phyloP scores from a whole-genome alignment of 345 rosid genomes.

The Anacardium occidentale region DNA sequence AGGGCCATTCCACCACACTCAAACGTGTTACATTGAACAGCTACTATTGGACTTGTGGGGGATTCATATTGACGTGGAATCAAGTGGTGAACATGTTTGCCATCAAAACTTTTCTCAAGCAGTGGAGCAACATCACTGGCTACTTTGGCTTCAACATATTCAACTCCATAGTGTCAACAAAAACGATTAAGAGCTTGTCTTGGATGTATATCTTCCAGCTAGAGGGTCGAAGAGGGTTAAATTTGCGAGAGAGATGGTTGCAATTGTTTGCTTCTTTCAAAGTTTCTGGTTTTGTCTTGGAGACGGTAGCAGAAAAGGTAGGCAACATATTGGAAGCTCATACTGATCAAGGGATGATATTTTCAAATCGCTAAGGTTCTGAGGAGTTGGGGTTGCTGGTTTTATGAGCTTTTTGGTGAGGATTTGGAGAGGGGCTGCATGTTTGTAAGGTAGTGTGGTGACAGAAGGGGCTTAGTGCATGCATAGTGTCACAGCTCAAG shows the following conservation, averaged over 20 bases:
- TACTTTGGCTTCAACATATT: slow-evolving; percentile 25
- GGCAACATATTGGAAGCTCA: neutral
- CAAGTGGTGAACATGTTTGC: slow-evolving; percentile 12
- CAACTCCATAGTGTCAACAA: slow-evolving; percentile 22
- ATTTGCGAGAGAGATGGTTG: slow-evolving; percentile 14
- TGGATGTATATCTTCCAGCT: slow-evolving; percentile 15
- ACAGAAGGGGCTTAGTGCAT: too few relatives aligned
- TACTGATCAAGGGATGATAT: slow-evolving; percentile 10
- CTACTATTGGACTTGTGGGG: slow-evolving; percentile 16
- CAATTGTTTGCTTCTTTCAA: neutral
- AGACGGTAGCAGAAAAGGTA: neutral
- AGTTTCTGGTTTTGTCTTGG: neutral
- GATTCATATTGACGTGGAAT: slow-evolving; percentile 17
- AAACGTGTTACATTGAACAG: slow-evolving; percentile 20
- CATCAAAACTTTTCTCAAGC: slow-evolving; percentile 1
- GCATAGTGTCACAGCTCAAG: too few relatives aligned
- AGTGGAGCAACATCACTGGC: slow-evolving; percentile 12
- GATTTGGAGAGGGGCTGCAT: slow-evolving; percentile 12
- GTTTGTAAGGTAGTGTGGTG: too few relatives aligned
- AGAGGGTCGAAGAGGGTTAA: slow-evolving; percentile 17
- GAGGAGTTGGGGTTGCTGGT: slow-evolving; percentile 18
- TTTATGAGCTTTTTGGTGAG: slow-evolving; percentile 13
- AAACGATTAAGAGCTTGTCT: slow-evolving; percentile 12
- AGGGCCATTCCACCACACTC: slow-evolving; percentile 25
- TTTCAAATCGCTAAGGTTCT: neutral